These are phyloP conservation scores for Neocucurbitaria cava DNA, from an alignment of 2,329 filamentous ascomycete genomes.

Conservation along the genomic window DNA sequence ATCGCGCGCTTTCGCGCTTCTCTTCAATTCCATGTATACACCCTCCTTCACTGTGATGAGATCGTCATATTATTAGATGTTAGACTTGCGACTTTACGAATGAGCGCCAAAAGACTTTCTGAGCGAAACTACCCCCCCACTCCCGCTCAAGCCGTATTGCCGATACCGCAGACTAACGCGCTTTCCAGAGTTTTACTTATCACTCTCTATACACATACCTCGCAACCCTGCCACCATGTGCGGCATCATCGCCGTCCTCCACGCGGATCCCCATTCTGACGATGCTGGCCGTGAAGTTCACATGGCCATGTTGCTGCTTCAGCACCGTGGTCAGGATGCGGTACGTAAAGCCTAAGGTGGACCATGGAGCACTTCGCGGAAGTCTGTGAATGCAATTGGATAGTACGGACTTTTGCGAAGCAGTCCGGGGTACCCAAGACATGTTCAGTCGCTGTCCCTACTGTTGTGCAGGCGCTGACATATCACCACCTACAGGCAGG, in stretches of 20 bases:
- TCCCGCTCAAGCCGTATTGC: constrained; percentile 20
- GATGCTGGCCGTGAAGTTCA: constrained; percentile 54
- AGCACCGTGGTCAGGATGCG: constrained; percentile 82
- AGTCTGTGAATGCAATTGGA: not conserved
- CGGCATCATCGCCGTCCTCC: constrained; percentile 59
- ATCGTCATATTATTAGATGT: constrained; percentile 48
- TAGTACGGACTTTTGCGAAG: not conserved
- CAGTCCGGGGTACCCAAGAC: not conserved
- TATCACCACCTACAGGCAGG: constrained; percentile 59
- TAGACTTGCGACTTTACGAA: constrained; percentile 49
- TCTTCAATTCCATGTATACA: not conserved
- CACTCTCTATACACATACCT: too few species aligned
- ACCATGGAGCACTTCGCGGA: not conserved
- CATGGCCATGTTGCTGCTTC: constrained; percentile 49
- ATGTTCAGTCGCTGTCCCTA: not conserved
- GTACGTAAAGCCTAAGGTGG: not conserved
- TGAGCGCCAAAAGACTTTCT: constrained; percentile 49
- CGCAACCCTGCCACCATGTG: constrained; percentile 56
- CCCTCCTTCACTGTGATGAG: constrained; percentile 39
- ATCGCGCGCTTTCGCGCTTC: not conserved
- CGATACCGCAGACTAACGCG: constrained; percentile 30
- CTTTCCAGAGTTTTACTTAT: constrained; percentile 17
- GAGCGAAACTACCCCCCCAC: constrained; percentile 31
- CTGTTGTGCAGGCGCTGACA: not conserved
- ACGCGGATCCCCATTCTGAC: constrained; percentile 51